Base-by-base conservation (phyloP, 2,329 filamentous ascomycete genomes). In the Fusarium nematophilum region DNA sequence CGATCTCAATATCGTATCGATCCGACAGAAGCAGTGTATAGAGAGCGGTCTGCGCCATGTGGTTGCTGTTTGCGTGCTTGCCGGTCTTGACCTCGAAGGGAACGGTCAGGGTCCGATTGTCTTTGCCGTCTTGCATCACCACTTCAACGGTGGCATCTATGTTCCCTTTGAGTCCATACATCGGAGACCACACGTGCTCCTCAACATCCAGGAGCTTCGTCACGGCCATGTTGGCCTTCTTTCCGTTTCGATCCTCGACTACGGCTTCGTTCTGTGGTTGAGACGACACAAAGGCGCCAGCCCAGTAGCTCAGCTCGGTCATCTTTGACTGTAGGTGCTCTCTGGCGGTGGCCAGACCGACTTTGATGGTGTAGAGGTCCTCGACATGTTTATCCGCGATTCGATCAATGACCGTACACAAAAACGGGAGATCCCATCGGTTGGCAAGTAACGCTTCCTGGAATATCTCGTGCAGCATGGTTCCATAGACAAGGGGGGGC, bases 21-120 rank as follows among this genome's bases (percentile, higher is more conserved):
- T 99, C 94, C 15, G 93, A 96, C 44, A 99, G 81, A 11, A 99
- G 80, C 21, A 99, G 80, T 34, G 95, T 98, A 72, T 99, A 99
- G 15, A 99, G 82, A 21, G 93, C 92, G 6, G 95, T 99, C 75
- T 99, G 95, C 1, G 94, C 94, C 72, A 93, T 88, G 75, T 99
- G 95, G 47, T 87, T 89, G 65, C 89, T 86, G 65, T 88, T 96
- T 21, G 89, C 88, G 61, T 91, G 91, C 70, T 90, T 93, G 26
- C 95, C 95, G 0, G 95, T 98, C 76, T 99, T 99, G 68, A 99
- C 85, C 72, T 99, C 95, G 62, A 99, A 92, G 0, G 95, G 95
- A 4, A 97, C 91, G 0, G 93, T 93, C 59, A 98, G 79, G 5
- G 85, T 91, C 57, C 86, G 86, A 39, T 80, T 76, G 25, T 85